Evolutionary conservation across 148 eudicot species (phyloP), one percentile per base, ranked within the genome.

Genomic region (Rhododendron henanense): DNA sequence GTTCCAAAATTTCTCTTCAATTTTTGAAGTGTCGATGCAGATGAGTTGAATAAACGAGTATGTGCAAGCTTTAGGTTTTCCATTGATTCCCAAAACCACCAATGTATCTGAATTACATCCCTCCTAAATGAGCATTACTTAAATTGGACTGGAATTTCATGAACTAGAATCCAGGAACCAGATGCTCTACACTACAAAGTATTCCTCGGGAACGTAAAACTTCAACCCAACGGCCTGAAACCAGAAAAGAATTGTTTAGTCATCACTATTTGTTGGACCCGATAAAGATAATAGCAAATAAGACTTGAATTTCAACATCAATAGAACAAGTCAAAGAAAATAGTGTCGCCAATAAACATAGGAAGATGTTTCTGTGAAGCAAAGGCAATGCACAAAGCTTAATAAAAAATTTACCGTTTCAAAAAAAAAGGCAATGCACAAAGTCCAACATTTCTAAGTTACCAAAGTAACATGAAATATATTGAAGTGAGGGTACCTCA

Each of bases 181-280:
- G 85, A 71, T 74, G 51, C 31, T 39, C 80, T 76, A 75, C 41
- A 47, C 39, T 6, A 18, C 6, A 78, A 95, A 94, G 91, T 87
- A 94, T 19, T 93, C 95, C 88, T 95, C 98, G 0, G 98, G 97
- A 82, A 93, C 89, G 81, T 85, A 90, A 85, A 95, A 95, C 85
- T 93, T 95, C 55, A 95, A 88, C 53, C 98, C 98, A 84, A 94
- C 74, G 2, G 92, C 93, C 98, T 95, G 94, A 91, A 88, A 50
- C 59, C 74, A 79, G 78, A 15, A 78, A 79, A 18, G 37, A 31
- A 6, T 10, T n/a, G 35, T 47, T 78, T 47, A 65, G 65, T 63
- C 7, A n/a, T 21, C 18, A 11, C 10, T 3, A 5, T 11, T 5
- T n/a, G 8, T n/a, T 48, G 23, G 23, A 69, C 23, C 81, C 50